These are phyloP conservation scores for Botryotinia narcissicola DNA, from an alignment of 2,329 filamentous ascomycete species.

Conservation along the genomic window DNA sequence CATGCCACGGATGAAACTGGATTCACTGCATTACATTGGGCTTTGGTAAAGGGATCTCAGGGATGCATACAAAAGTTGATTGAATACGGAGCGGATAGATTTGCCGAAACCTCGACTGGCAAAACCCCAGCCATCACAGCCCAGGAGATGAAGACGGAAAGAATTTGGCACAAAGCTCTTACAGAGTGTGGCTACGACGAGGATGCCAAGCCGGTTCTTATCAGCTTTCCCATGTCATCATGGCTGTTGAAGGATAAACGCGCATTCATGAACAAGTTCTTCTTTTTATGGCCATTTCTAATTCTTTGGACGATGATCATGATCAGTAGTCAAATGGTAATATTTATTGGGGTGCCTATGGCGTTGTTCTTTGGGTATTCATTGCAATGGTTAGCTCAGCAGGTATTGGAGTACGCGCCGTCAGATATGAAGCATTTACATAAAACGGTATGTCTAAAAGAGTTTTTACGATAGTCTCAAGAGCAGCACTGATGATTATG, in stretches of 20 bases:
- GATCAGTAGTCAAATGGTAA: constrained; percentile 68
- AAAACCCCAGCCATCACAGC: constrained; percentile 88
- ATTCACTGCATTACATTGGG: constrained; percentile 95
- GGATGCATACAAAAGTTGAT: constrained; percentile 90
- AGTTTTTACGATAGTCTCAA: background rate
- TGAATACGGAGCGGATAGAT: constrained; percentile 93
- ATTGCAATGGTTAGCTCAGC: constrained; percentile 74
- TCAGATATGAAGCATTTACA: constrained; percentile 87
- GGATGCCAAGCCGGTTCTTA: constrained; percentile 67
- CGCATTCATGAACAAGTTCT: constrained; percentile 76
- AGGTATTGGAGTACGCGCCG: constrained; percentile 77
- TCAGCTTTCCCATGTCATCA: constrained; percentile 70
- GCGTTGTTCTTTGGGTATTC: constrained; percentile 63
- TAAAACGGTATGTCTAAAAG: constrained; percentile 64
- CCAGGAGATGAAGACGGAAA: constrained; percentile 81
- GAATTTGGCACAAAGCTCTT: constrained; percentile 79
- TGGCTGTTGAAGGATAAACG: constrained; percentile 74
- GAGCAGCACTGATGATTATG: background rate
- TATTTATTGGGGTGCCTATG: constrained; percentile 74
- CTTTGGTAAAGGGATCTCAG: constrained; percentile 86
- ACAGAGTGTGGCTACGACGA: constrained; percentile 80
- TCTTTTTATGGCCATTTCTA: constrained; percentile 85
- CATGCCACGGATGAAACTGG: constrained; percentile 88
- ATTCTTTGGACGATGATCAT: constrained; percentile 70
- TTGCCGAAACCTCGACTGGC: constrained; percentile 81